Conservation (phyloP, 2,329 filamentous ascomycete species). For the Seiridium unicorne region DNA sequence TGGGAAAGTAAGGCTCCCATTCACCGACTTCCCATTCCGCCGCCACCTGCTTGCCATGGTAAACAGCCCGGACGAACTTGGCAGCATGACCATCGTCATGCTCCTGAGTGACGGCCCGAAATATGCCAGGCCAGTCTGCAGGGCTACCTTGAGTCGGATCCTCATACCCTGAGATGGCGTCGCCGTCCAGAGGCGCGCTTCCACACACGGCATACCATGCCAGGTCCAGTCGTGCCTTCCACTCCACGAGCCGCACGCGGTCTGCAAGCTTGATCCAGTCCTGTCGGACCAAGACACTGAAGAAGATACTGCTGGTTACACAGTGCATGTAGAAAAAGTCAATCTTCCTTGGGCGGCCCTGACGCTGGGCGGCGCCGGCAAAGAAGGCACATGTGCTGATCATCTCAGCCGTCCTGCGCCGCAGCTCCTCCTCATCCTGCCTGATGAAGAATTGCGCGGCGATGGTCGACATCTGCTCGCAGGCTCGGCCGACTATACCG, state of each 20-base stretch:
- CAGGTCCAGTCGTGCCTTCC: conserved; percentile 63
- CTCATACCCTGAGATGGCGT: too few relatives aligned
- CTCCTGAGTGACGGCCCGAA: too few relatives aligned
- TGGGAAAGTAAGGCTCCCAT: too few relatives aligned
- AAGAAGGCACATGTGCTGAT: conserved; percentile 19
- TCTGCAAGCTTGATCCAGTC: conserved; percentile 29
- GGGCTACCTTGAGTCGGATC: too few relatives aligned
- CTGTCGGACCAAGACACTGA: conserved; percentile 26
- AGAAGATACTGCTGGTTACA: conserved; percentile 31
- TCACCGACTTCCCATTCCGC: conserved; percentile 15
- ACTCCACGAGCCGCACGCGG: conserved; percentile 62
- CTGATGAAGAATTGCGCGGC: conserved; percentile 47
- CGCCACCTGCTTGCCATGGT: conserved; percentile 25
- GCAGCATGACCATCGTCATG: conserved; percentile 34
- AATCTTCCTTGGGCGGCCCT: conserved; percentile 53
- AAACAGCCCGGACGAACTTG: conserved; percentile 32
- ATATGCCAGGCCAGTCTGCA: too few relatives aligned
- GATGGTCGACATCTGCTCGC: conserved; percentile 52
- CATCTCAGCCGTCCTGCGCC: conserved; percentile 23
- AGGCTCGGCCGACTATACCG: conserved; percentile 56
- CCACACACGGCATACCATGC: conserved; percentile 60
- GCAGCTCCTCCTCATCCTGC: conserved; percentile 33
- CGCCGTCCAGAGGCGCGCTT: too few relatives aligned
- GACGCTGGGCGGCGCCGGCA: conserved; percentile 39
- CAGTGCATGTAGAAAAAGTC: conserved; percentile 60